These are phyloP conservation scores for Ogataea wickerhamii DNA, from an alignment of 805 yeast genomes.

Conservation along the genomic window DNA sequence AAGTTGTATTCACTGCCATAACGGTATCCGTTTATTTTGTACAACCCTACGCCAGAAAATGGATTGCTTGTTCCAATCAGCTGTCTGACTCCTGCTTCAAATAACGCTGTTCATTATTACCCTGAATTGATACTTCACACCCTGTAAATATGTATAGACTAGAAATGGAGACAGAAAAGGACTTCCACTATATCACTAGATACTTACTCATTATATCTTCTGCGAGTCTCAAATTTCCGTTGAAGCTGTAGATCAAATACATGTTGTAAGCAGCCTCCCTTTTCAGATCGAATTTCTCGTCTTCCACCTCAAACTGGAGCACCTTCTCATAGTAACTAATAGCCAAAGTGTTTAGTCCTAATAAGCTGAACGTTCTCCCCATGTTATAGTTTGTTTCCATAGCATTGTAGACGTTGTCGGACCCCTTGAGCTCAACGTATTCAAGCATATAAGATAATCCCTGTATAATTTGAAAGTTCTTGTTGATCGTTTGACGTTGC, in stretches of 20 bases:
- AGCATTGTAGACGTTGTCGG: constrained; percentile 42
- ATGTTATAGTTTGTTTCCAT: constrained; percentile 82
- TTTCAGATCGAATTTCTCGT: constrained; percentile 46
- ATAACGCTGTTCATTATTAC: too few species aligned
- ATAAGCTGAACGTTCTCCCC: constrained; percentile 79
- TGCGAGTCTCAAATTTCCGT: constrained; percentile 70
- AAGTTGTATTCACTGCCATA: too few species aligned
- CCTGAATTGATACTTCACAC: too few species aligned
- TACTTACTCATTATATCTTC: constrained; percentile 60
- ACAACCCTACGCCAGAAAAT: too few species aligned
- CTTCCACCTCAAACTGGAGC: constrained; percentile 45
- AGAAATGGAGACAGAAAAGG: too few species aligned
- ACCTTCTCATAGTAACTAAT: constrained; percentile 70
- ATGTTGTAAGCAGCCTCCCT: constrained; percentile 85
- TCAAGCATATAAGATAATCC: constrained; percentile 77
- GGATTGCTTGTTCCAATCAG: too few species aligned
- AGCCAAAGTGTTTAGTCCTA: constrained; percentile 76
- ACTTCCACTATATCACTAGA: constrained; percentile 37
- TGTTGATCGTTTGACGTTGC: constrained; percentile 81
- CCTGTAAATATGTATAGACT: too few species aligned
- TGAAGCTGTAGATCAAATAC: constrained; percentile 66
- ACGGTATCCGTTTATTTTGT: too few species aligned
- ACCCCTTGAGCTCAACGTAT: constrained; percentile 47
- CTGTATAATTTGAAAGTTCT: constrained; percentile 85
- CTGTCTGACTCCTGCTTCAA: too few species aligned